Base-by-base conservation (phyloP, 2,329 filamentous ascomycete genomes). In the Talaromyces sp. region DNA sequence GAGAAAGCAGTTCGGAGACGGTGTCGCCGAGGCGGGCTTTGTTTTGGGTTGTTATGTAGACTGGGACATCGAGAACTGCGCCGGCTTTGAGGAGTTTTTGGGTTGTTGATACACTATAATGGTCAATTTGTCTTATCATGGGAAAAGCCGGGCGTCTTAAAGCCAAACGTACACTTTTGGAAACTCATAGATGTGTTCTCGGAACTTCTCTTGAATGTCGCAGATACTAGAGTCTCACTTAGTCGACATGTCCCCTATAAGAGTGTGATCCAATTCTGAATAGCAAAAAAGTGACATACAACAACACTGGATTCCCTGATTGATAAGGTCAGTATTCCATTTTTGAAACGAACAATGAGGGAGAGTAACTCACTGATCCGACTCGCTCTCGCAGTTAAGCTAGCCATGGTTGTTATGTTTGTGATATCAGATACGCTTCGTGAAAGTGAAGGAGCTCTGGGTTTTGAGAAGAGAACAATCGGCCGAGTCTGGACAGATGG, bases 201-300 rank as follows among this genome's bases (percentile, higher is more conserved):
- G 87, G 80, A 98, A 98, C 78, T 93, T 96, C 71, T 97, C 94
- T 81, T 98, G 94, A 69, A 98, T 84, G 75, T 98, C 94, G 81
- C 94, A 98, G 75, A 98, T 87, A 73, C 93, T 97, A 68, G 51
- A 7, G 31, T 36, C 0, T 22, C 17, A 34, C 40, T 15, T n/a
- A 65, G 49, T 40, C 1, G 34, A 34, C 7, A 3, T 19, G 8
- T 22, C 1, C n/a, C 27, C 4, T 27, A 17, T 6, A 27, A 4
- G 4, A 7, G 45, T n/a, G 8, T 2, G 15, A 22, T 13, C 36
- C n/a, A 17, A 15, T 13, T n/a, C 25, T 6, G 5, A 38, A 27
- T 11, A 27, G 10, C 22, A 5, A 53, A 56, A 56, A 22, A 49
- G 13, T 60, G 31, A 69, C 76, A 65, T 78, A 82, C 80, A 82